Evolutionary conservation across 768 basidiomycete species (phyloP).

Genomic region (Lanmaoa pseudosensibilis): DNA sequence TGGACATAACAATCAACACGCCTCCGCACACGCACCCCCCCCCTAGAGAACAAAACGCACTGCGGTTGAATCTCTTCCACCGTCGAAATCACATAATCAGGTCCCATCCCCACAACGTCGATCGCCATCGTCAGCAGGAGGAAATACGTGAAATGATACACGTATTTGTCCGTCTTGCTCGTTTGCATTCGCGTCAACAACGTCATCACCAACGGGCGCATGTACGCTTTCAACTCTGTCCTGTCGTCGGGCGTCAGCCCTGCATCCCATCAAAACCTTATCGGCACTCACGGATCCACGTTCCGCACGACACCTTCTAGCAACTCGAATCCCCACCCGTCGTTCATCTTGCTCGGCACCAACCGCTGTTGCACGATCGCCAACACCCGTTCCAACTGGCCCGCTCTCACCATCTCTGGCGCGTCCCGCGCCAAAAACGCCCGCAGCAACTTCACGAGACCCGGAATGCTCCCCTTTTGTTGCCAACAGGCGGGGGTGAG

Average conservation of each 20-base stretch:
- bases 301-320: constrained; percentile 72
- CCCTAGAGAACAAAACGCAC: constrained; percentile 42
- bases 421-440: constrained; percentile 79
- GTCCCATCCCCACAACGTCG: constrained; percentile 67
- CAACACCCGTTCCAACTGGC: constrained; percentile 75
- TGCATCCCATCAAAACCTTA: too few species aligned
- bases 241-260: constrained; percentile 37
- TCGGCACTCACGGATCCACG: constrained; percentile 69
- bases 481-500: constrained; percentile 87
- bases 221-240: constrained; percentile 63
- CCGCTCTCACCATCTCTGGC: constrained; percentile 59
- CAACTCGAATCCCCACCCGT: constrained; percentile 89
- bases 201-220: constrained; percentile 72
- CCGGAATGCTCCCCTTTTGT: constrained; percentile 93
- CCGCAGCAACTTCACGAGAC: constrained; percentile 82
- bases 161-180: constrained; percentile 87
- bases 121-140: constrained; percentile 74
- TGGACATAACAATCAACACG: constrained; percentile 27
- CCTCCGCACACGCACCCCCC: not conserved
- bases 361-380: constrained; percentile 90
- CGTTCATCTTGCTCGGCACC: constrained; percentile 84
- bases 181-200: constrained; percentile 84
- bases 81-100: constrained; percentile 75
- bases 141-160: constrained; percentile 80
- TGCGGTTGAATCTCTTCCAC: constrained; percentile 83